Percentiles rank a stretch among this genome's conserved stretches.
These are phyloP conservation scores for Pittosporum tobira DNA, from an alignment of 129 eudicot species.

Conservation along the genomic window DNA sequence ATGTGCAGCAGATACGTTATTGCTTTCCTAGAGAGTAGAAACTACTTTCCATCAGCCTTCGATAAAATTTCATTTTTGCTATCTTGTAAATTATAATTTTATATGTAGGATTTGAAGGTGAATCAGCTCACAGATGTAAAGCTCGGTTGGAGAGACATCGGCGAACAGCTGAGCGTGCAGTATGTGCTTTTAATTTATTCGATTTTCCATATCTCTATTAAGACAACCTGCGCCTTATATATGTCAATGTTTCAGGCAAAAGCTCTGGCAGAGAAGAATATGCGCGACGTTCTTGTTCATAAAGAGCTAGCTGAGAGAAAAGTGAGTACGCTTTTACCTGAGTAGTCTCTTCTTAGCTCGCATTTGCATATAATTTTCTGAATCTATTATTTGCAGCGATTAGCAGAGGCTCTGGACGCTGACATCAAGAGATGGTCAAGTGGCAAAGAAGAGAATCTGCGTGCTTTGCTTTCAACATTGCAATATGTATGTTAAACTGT, in stretches of 20 bases:
- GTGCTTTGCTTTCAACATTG: conserved; percentile 95
- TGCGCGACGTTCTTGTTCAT: conserved; percentile 86
- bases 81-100: not conserved
- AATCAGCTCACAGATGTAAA: conserved; percentile 92
- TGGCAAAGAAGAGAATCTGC: conserved; percentile 94
- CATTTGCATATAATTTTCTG: not conserved
- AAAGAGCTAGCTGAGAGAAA: conserved; percentile 87
- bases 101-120: conserved; percentile 70
- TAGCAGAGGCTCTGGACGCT: conserved; percentile 90
- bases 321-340: conserved; percentile 28
- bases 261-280: conserved; percentile 90
- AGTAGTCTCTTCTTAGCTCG: not conserved
- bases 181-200: conserved; percentile 25
- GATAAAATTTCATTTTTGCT: conserved; percentile 4
- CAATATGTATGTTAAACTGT: conserved; percentile 66
- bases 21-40: too few relatives aligned
- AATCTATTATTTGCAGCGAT: conserved; percentile 63
- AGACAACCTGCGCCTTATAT: conserved; percentile 7
- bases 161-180: conserved; percentile 96
- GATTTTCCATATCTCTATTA: not conserved
- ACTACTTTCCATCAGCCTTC: not conserved
- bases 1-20: not conserved
- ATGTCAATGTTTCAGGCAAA: conserved; percentile 54
- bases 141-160: conserved; percentile 95
- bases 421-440: conserved; percentile 93